A percentile compares a stretch with the other conserved stretches of the same genome.
These are phyloP conservation scores for Erythrobasidium hasegawianum DNA, from an alignment of 1,284 basidiomycete genomes.

Conservation along the genomic window DNA sequence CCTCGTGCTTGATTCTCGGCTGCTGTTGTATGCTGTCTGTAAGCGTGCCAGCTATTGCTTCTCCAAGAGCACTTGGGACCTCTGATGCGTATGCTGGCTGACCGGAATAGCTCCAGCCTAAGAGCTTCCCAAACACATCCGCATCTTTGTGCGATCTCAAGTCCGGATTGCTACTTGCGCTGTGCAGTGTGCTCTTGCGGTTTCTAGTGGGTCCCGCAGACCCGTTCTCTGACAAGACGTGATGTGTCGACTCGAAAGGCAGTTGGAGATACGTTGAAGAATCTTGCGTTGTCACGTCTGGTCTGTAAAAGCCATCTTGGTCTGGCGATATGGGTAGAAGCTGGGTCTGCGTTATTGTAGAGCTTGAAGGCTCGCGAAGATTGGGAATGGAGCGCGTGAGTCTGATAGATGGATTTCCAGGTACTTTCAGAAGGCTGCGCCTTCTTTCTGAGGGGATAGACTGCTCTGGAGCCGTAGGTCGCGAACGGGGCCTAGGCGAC, in stretches of 20 bases:
- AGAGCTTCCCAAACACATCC: slow-evolving; percentile 43
- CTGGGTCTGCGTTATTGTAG: background rate
- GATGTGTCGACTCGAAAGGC: background rate
- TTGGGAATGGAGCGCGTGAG: slow-evolving; percentile 26
- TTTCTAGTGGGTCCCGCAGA: background rate
- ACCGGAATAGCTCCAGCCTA: slow-evolving; percentile 41
- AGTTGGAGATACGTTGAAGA: background rate
- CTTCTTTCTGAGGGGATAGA: background rate
- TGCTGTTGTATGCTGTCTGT: background rate
- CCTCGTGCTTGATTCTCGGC: background rate
- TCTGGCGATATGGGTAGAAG: slow-evolving; percentile 5
- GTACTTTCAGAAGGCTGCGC: slow-evolving; percentile 17
- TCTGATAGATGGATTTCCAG: slow-evolving; percentile 18
- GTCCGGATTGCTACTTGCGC: slow-evolving; percentile 15
- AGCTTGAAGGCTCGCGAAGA: slow-evolving; percentile 6
- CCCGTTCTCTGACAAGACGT: background rate
- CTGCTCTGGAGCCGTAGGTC: background rate
- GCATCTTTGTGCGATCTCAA: slow-evolving; percentile 27
- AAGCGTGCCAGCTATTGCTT: background rate
- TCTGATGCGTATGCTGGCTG: background rate
- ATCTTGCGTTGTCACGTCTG: background rate
- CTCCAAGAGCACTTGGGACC: background rate
- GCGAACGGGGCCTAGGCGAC: slow-evolving; percentile 24
- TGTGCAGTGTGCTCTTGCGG: background rate
- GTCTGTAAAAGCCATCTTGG: slow-evolving; percentile 30